These are phyloP conservation scores for Salvia hispanica DNA, from an alignment of 257 asterid genomes.

Conservation along the genomic window DNA sequence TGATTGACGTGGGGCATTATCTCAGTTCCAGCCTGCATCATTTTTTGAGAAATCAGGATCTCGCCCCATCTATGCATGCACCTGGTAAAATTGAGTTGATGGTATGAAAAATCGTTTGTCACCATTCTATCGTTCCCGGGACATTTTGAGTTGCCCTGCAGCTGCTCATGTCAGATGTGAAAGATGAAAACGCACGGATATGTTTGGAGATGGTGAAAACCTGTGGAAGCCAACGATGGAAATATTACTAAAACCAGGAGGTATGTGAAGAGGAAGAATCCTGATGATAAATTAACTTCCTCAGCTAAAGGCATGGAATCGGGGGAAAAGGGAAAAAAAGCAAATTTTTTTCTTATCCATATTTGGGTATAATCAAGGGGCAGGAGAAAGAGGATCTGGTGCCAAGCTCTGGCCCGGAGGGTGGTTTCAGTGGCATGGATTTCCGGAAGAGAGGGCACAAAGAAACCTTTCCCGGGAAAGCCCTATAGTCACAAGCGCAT, in stretches of 20 bases:
- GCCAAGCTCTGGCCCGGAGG: constrained; percentile 30
- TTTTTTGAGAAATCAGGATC: constrained; percentile 42
- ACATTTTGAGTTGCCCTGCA: constrained; percentile 66
- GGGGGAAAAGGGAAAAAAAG: constrained; percentile 79
- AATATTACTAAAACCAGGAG: constrained; percentile 7
- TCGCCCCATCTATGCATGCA: constrained; percentile 41
- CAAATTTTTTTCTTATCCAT: constrained; percentile 80
- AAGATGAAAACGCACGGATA: constrained; percentile 24
- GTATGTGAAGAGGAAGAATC: constrained; percentile 37
- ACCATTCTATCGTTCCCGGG: constrained; percentile 69
- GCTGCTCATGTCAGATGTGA: constrained; percentile 41
- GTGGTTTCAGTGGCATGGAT: constrained; percentile 26
- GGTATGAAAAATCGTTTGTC: constrained; percentile 52
- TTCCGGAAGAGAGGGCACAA: constrained; percentile 27
- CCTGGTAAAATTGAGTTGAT: constrained; percentile 52
- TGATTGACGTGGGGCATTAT: constrained; percentile 33
- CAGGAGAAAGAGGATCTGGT: constrained; percentile 39
- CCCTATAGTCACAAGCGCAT: constrained; percentile 29
- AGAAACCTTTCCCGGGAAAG: constrained; percentile 38
- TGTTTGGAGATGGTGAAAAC: constrained; percentile 22
- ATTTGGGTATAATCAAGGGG: constrained; percentile 43
- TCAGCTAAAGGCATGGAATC: constrained; percentile 43
- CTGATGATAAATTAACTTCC: constrained; percentile 30
- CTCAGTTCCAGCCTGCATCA: constrained; percentile 57
- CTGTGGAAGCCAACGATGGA: constrained; percentile 5